Evolutionary conservation across 2,329 filamentous ascomycete genomes (phyloP).

Genomic region (Aspergillus chevalieri): DNA sequence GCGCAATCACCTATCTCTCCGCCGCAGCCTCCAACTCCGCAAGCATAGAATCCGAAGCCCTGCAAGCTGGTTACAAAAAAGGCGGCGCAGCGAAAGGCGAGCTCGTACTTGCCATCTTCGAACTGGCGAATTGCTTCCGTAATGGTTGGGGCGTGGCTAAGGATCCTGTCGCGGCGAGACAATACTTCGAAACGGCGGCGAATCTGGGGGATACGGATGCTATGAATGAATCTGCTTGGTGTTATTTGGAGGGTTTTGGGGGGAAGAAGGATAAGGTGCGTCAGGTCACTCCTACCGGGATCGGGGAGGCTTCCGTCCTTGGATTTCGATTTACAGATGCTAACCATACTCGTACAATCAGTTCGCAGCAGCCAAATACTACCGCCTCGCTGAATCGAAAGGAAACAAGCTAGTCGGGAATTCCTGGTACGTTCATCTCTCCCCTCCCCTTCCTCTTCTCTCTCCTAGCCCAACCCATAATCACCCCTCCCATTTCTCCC

Average conservation of each 20-base stretch:
- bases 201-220: constrained; percentile 95
- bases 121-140: constrained; percentile 70
- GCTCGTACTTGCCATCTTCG: constrained; percentile 91
- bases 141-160: constrained; percentile 88
- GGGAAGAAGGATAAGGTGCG: constrained; percentile 97
- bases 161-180: constrained; percentile 74
- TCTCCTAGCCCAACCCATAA: not conserved
- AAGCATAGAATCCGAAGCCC: constrained; percentile 74
- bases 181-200: constrained; percentile 97
- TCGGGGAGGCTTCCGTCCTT: not conserved
- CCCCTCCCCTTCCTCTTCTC: constrained; percentile 2
- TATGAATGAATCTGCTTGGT: constrained; percentile 96
- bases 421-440: constrained; percentile 66
- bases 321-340: not conserved
- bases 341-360: constrained; percentile 8
- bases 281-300: constrained; percentile 14
- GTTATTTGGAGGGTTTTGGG: constrained; percentile 93
- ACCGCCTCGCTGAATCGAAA: constrained; percentile 81
- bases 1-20: constrained; percentile 77
- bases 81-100: constrained; percentile 94
- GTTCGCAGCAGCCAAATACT: constrained; percentile 71
- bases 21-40: constrained; percentile 87
- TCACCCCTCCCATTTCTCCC: not conserved
- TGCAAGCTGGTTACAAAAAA: constrained; percentile 82
- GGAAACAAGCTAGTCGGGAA: constrained; percentile 90